phyloP scores from a whole-genome alignment of 306 rosid genomes.

The Castanea crenata region DNA sequence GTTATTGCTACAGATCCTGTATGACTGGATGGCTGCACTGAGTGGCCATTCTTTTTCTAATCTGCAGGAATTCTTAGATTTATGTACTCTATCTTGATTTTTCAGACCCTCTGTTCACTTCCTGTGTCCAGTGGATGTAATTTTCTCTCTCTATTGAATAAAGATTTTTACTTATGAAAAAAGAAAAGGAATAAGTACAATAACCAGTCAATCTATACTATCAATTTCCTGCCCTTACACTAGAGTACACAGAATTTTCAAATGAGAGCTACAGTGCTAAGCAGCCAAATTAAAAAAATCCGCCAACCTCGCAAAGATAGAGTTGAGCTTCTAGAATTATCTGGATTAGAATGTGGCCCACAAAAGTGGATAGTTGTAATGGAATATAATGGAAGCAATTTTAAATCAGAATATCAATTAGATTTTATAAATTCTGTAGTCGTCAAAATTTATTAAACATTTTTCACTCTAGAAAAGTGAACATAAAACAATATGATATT shows the following conservation, averaged over 20 bases:
- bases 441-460: background rate
- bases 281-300: background rate
- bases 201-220: background rate
- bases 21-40: too few relatives aligned
- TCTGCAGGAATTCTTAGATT: too few relatives aligned
- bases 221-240: background rate
- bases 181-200: background rate
- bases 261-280: background rate
- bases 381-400: background rate
- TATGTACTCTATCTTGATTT: too few relatives aligned
- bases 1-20: too few relatives aligned
- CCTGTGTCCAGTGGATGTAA: too few relatives aligned
- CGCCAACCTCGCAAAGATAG: background rate
- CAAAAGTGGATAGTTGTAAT: background rate
- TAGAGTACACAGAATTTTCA: background rate
- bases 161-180: too few relatives aligned
- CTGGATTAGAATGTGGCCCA: slow-evolving; percentile 3
- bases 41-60: too few relatives aligned
- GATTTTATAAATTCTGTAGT: slow-evolving; percentile 4
- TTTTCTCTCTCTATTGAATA: too few relatives aligned
- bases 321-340: background rate
- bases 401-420: background rate
- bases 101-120: too few relatives aligned
- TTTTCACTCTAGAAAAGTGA: background rate
- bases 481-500: background rate